Conservation (phyloP, 2,329 filamentous ascomycete genomes). For the Sphaerostilbella broomeana region DNA sequence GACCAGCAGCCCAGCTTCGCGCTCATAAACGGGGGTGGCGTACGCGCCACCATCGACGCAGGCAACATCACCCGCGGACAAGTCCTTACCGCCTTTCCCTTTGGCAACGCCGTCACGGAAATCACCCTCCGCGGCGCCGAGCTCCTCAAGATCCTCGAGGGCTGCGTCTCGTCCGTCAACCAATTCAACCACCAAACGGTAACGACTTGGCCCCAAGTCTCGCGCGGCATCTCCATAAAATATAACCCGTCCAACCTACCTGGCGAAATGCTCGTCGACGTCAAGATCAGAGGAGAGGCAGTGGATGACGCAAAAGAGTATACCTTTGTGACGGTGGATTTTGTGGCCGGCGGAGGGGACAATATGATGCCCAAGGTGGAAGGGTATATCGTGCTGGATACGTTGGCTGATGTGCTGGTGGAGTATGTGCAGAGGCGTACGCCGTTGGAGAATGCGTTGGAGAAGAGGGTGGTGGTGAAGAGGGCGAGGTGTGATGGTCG, state of each 20-base stretch:
- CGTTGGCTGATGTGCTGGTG: conserved; percentile 47
- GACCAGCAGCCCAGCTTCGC: conserved; percentile 44
- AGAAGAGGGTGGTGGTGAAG: conserved; percentile 25
- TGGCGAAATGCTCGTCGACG: conserved; percentile 45
- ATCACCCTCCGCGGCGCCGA: conserved; percentile 45
- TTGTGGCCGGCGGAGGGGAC: conserved; percentile 56
- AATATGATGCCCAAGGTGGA: conserved; percentile 45
- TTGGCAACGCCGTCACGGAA: conserved; percentile 58
- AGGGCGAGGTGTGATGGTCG: not conserved
- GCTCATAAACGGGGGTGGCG: conserved; percentile 57
- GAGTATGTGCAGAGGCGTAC: conserved; percentile 42
- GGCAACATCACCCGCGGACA: conserved; percentile 58
- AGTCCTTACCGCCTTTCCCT: conserved; percentile 58
- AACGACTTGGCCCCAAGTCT: conserved; percentile 56
- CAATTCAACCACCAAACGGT: conserved; percentile 46
- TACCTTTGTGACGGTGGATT: conserved; percentile 55
- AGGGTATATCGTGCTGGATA: conserved; percentile 42
- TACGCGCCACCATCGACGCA: conserved; percentile 55
- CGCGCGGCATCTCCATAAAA: conserved; percentile 46
- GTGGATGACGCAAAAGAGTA: conserved; percentile 44
- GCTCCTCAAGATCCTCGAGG: conserved; percentile 53
- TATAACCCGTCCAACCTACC: conserved; percentile 47
- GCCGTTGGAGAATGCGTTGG: conserved; percentile 44
- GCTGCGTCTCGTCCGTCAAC: conserved; percentile 48
- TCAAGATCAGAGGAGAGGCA: conserved; percentile 42